phyloP scores from a whole-genome alignment of 2,329 filamentous ascomycete species.

The Sodiomyces alkalinus region DNA sequence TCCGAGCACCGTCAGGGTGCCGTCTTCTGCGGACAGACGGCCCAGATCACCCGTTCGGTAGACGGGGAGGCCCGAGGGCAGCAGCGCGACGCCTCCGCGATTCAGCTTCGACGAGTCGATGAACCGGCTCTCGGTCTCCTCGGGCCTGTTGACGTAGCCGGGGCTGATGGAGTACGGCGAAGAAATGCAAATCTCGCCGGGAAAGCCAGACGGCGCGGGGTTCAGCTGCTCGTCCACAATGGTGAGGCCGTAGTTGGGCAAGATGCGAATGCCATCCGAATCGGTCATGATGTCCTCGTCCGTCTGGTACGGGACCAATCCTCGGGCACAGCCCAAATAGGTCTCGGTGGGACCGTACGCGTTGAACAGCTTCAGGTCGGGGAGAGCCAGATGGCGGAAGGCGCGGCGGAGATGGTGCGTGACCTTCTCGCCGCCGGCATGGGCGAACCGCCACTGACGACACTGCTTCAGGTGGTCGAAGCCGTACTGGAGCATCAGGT shows the following conservation, averaged over 20 bases:
- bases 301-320: slow-evolving; percentile 3
- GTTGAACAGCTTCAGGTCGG: slow-evolving; percentile 9
- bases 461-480: slow-evolving; percentile 1
- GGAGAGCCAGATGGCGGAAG: slow-evolving; percentile 3
- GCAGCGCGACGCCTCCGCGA: background rate
- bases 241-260: slow-evolving; percentile 21
- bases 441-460: slow-evolving; percentile 8
- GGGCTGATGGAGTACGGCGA: too few relatives aligned
- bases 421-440: slow-evolving; percentile 9
- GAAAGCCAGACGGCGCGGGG: slow-evolving; percentile 20
- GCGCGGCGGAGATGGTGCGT: slow-evolving; percentile 2
- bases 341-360: slow-evolving; percentile 18
- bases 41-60: slow-evolving; percentile 27
- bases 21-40: too few relatives aligned
- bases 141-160: too few relatives aligned
- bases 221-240: slow-evolving; percentile 21
- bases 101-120: too few relatives aligned
- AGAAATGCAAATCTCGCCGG: slow-evolving; percentile 17
- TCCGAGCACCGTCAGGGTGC: slow-evolving; percentile 18
- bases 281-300: slow-evolving; percentile 6
- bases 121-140: too few relatives aligned
- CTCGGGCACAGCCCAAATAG: background rate
- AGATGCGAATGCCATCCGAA: slow-evolving; percentile 9
- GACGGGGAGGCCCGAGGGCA: slow-evolving; percentile 9
- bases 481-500: slow-evolving; percentile 13